A percentile compares a stretch with the other conserved stretches of the same genome.
These are phyloP conservation scores for Epichloe coenophiala DNA, from an alignment of 2,329 filamentous ascomycete species.

Conservation along the genomic window DNA sequence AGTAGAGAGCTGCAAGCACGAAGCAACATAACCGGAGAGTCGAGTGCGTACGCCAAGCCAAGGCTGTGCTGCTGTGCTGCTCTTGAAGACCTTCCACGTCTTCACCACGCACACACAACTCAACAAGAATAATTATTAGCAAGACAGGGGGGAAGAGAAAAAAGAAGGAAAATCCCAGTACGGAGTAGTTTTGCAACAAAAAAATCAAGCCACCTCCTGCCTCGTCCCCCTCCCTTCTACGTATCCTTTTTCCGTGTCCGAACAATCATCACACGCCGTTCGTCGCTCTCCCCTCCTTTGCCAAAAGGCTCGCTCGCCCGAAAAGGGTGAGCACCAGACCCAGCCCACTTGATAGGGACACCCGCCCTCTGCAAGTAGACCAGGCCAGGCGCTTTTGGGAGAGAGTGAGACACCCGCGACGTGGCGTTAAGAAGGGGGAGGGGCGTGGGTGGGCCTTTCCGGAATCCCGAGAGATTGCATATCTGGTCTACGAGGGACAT, in stretches of 20 bases:
- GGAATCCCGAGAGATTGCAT: background rate
- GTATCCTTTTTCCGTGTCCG: background rate
- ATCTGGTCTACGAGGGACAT: background rate
- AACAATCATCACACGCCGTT: no score
- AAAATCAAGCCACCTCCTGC: background rate
- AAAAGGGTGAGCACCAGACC: slow-evolving; percentile 1
- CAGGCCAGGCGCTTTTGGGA: background rate
- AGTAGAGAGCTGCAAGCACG: background rate
- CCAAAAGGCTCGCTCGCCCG: background rate
- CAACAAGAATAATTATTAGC: background rate
- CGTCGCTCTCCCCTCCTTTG: background rate
- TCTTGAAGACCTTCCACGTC: background rate
- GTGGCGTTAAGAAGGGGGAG: background rate
- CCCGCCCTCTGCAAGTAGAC: background rate
- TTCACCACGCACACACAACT: no score
- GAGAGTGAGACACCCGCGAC: background rate
- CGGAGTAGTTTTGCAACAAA: background rate
- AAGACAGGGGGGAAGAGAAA: background rate
- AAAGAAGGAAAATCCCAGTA: background rate
- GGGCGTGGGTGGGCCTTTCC: background rate
- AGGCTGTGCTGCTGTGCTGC: no score
- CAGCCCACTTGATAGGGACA: slow-evolving; percentile 1
- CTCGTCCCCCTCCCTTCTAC: slow-evolving; percentile 1
- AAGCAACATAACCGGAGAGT: background rate
- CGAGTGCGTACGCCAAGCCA: background rate